Evolutionary conservation across 176 grass and related monocot genomes (phyloP).

Genomic region (Triticum dicoccoides): DNA sequence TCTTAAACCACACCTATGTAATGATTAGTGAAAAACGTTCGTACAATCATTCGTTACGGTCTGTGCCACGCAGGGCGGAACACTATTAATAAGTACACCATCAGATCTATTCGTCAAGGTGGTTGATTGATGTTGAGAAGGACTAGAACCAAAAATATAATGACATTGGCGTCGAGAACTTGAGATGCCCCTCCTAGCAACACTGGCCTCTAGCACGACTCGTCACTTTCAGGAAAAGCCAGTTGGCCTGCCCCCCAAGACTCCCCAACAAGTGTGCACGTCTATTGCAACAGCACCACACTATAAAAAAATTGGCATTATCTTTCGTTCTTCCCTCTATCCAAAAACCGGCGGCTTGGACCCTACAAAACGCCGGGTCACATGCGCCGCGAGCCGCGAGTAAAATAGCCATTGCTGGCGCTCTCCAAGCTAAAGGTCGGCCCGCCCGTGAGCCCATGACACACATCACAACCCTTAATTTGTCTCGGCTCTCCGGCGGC

Average conservation of each 20-base stretch:
- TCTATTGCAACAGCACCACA: background rate
- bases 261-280: background rate
- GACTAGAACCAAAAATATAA: background rate
- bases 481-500: background rate
- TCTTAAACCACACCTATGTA: too few species aligned
- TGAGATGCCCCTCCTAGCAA: background rate
- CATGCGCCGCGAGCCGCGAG: background rate
- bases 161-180: background rate
- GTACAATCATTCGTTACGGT: too few species aligned
- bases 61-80: too few species aligned
- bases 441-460: background rate
- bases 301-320: background rate
- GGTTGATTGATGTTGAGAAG: background rate
- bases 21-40: too few species aligned
- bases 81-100: too few species aligned
- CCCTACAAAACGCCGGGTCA: background rate
- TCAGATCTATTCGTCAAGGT: too few species aligned
- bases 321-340: too few species aligned
- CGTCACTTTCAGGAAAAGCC: background rate
- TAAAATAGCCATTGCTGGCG: background rate
- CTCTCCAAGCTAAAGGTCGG: background rate
- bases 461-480: background rate
- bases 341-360: background rate
- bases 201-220: background rate
- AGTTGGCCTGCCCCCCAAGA: background rate